Percentiles rank a stretch among this genome's conserved stretches.
Evolutionary conservation across 2,329 filamentous ascomycete genomes (phyloP).

Genomic region (Elsinoe necatrix): DNA sequence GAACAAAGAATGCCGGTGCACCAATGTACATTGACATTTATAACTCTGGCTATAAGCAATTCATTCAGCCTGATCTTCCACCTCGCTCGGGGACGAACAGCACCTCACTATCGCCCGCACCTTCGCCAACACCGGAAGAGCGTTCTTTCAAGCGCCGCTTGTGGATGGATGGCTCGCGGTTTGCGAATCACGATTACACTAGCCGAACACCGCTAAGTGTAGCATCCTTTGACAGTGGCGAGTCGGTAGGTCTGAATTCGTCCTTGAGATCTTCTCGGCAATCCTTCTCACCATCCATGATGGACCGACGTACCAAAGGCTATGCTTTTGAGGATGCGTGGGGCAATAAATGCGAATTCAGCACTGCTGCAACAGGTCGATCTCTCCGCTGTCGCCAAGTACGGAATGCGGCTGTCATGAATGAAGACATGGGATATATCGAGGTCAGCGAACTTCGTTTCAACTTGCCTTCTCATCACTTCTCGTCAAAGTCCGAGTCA

Average conservation of each 20-base stretch:
- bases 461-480: slow-evolving; percentile 57
- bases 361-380: slow-evolving; percentile 66
- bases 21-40: slow-evolving; percentile 47
- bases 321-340: slow-evolving; percentile 81
- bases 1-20: slow-evolving; percentile 32
- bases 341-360: slow-evolving; percentile 80
- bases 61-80: slow-evolving; percentile 35
- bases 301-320: slow-evolving; percentile 46
- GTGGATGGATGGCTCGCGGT: slow-evolving; percentile 40
- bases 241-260: background rate
- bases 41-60: slow-evolving; percentile 53
- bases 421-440: slow-evolving; percentile 43
- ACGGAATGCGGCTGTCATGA: slow-evolving; percentile 21
- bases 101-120: slow-evolving; percentile 19
- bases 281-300: slow-evolving; percentile 23
- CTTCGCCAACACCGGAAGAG: slow-evolving; percentile 23
- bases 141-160: slow-evolving; percentile 38
- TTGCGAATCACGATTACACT: slow-evolving; percentile 33
- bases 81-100: slow-evolving; percentile 24
- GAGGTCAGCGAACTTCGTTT: slow-evolving; percentile 79
- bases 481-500: slow-evolving; percentile 1
- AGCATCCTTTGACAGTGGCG: background rate
- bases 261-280: slow-evolving; percentile 6
- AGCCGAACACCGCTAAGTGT: slow-evolving; percentile 28
- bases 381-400: slow-evolving; percentile 25